A percentile compares a stretch with the other conserved stretches of the same genome.
phyloP scores from a whole-genome alignment of 768 basidiomycete species.

The Lyophyllum semitale region DNA sequence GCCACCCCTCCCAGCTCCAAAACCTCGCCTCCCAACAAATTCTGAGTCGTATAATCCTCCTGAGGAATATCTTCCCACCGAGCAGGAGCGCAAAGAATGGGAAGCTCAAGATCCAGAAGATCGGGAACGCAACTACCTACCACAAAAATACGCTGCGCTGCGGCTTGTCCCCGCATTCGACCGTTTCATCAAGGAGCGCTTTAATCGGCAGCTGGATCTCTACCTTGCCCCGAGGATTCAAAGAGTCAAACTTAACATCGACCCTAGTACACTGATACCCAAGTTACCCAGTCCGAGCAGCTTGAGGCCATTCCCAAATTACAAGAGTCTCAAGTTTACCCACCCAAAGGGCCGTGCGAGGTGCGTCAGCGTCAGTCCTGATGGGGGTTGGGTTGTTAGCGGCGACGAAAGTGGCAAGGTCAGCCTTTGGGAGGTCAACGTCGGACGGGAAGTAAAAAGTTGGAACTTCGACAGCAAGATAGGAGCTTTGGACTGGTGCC shows the following conservation, averaged over 20 bases:
- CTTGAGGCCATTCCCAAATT: constrained; percentile 92
- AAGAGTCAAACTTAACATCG: constrained; percentile 84
- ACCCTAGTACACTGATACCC: constrained; percentile 89
- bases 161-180: constrained; percentile 92
- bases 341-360: constrained; percentile 73
- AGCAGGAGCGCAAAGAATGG: constrained; percentile 82
- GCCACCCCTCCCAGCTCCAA: constrained; percentile 92
- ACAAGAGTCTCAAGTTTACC: constrained; percentile 68
- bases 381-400: constrained; percentile 89
- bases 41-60: constrained; percentile 99
- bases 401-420: constrained; percentile 90
- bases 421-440: constrained; percentile 87
- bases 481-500: constrained; percentile 91
- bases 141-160: constrained; percentile 81
- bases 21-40: constrained; percentile 84
- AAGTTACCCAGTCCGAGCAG: constrained; percentile 92
- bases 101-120: constrained; percentile 85
- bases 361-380: constrained; percentile 78
- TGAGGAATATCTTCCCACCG: constrained; percentile 90
- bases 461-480: constrained; percentile 85
- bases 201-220: constrained; percentile 90
- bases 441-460: constrained; percentile 84
- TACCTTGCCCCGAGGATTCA: constrained; percentile 95
- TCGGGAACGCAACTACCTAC: constrained; percentile 85
- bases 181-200: constrained; percentile 90